These are phyloP conservation scores for Coniosporium apollinis DNA, from an alignment of 495 filamentous ascomycete genomes.

Conservation along the genomic window DNA sequence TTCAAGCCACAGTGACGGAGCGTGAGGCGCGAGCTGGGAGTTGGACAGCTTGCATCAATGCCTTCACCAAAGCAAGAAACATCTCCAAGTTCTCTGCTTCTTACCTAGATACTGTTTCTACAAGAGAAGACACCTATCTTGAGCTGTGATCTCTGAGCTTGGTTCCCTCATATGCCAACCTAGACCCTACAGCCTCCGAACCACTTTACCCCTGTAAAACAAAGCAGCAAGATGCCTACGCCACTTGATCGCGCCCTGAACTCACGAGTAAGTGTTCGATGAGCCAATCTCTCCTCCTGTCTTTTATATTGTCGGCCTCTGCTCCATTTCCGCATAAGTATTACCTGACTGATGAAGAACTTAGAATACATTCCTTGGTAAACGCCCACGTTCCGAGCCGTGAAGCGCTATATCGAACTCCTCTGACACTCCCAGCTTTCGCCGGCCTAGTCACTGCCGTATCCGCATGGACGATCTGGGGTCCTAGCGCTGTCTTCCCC, in stretches of 20 bases:
- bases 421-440: no score
- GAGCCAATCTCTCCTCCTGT: neutral
- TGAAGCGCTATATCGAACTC: no score
- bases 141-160: neutral
- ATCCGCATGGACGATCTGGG: constrained; percentile 16
- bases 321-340: neutral
- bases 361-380: constrained; percentile 15
- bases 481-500: constrained; percentile 12
- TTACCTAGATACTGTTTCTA: no score
- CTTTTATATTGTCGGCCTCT: neutral
- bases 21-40: no score
- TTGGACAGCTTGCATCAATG: no score
- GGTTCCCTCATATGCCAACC: constrained; percentile 1
- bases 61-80: no score
- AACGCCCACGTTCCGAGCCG: no score
- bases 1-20: no score
- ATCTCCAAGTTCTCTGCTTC: no score
- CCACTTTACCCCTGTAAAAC: no score
- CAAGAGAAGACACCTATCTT: no score
- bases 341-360: neutral
- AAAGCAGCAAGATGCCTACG: no score
- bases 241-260: constrained; percentile 14
- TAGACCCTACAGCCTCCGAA: constrained; percentile 1
- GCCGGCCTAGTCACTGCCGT: constrained; percentile 14
- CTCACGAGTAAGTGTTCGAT: constrained; percentile 2